Conservation (phyloP, 2,329 filamentous ascomycete genomes). For the Fusarium sacchari region DNA sequence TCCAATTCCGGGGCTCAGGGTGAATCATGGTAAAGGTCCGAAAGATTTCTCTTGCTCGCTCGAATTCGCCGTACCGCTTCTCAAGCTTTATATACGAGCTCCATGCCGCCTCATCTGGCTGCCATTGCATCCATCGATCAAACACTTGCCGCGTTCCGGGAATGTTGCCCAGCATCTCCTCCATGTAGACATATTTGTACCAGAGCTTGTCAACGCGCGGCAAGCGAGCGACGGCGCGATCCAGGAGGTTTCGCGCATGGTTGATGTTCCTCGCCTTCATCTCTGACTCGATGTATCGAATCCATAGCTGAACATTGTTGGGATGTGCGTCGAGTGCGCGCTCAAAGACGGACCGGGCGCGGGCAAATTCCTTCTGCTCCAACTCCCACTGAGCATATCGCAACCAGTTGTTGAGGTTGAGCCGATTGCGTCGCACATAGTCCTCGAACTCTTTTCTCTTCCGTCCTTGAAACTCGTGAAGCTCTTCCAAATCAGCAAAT, state of each 20-base stretch:
- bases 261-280: conserved; percentile 96
- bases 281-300: conserved; percentile 93
- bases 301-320: conserved; percentile 87
- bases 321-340: conserved; percentile 91
- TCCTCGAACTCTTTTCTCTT: conserved; percentile 98
- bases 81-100: conserved; percentile 96
- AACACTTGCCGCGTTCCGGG: conserved; percentile 93
- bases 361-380: conserved; percentile 95
- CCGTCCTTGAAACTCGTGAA: conserved; percentile 95
- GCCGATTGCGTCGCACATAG: conserved; percentile 92
- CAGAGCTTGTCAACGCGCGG: conserved; percentile 95
- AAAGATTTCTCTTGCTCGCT: conserved; percentile 90
- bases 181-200: conserved; percentile 99
- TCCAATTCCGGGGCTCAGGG: conserved; percentile 95
- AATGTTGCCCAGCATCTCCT: conserved; percentile 96
- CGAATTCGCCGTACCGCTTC: conserved; percentile 92
- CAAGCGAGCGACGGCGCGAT: conserved; percentile 91
- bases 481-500: conserved; percentile 95
- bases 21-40: conserved; percentile 91
- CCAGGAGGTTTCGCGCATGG: conserved; percentile 92
- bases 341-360: conserved; percentile 93
- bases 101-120: conserved; percentile 96
- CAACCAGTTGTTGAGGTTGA: conserved; percentile 99
- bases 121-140: conserved; percentile 98
- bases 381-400: conserved; percentile 97